Evolutionary conservation across 2,329 filamentous ascomycete species (phyloP), one percentile per base, ranked within the genome.

Genomic region (Didymella lethalis): DNA sequence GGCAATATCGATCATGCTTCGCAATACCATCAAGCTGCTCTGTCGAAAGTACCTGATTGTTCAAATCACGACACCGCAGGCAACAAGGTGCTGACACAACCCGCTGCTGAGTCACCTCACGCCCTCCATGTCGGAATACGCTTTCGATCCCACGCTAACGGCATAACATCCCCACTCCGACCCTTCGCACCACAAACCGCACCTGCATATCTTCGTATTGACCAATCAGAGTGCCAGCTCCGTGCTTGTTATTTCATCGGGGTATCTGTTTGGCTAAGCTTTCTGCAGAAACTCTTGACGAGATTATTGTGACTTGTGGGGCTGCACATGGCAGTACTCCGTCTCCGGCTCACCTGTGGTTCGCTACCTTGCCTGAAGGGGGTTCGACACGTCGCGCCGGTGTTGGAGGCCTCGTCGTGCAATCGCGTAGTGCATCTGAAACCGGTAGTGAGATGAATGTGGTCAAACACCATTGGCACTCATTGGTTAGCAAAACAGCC

Each of bases 51-150:
- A 14, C 26, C 3, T 8, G 10, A 26, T 25, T 7, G 8, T 16
- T 49, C 45, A 58, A 49, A 49, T 40, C 44, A 38, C 25, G n/a
- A 32, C n/a, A 12, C 3, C 28, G 20, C 10, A 18, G 31, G 31
- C 31, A n/a, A 16, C n/a, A 44, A 16, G 4, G 26, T 38, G 46
- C 56, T 54, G 32, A 51, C 50, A 47, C 38, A 36, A 23, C 18
- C 11, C 41, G 38, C 18, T n/a, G 56, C 50, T 59, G 56, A 59
- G 46, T 59, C 51, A 59, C 7, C 23, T 18, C 34, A 6, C 50
- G 46, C 56, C 50, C 28, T 54, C 31, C 51, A 54, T 54, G 41
- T 59, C 50, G 56, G 46, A 54, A 12, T 43, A 43, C 18, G 11
- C 5, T 43, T 16, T 58, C 11, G 12, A 29, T 8, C 8, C 28